Base-by-base conservation (phyloP, 2,329 filamentous ascomycete species). In the Setomelanomma holmii region DNA sequence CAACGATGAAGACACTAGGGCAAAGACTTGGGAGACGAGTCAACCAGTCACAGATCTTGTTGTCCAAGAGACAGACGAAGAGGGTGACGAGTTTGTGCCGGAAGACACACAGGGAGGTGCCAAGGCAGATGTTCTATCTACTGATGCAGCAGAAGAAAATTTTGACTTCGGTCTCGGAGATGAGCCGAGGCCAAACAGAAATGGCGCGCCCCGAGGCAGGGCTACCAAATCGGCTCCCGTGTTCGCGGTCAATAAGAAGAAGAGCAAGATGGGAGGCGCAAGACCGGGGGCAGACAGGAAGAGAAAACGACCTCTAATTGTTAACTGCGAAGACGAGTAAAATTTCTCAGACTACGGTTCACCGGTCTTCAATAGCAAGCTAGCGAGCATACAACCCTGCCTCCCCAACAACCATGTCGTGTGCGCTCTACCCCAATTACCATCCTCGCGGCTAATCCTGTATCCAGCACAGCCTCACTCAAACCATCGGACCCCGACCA, bases 241-340 rank as follows among this genome's bases (percentile, higher is more conserved):
- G 19, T 21, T 54, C 10, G 48, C 45, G 14, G 45, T 36, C 19
- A 56, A 39, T 35, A 23, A 38, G n/a, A 24, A 27, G 16, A 56
- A 39, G 27, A 27, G 23, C 19, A 55, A 53, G 23, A 50, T 33
- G 44, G 49, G 54, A 12, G 54, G 52, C 35, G 24, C 19, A n/a
- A 56, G 45, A 21, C 41, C 40, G 3, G 49, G 39, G 44, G 54
- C 43, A 23, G 46, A 47, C 5, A 57, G 42, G 17, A 61, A 59
- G 48, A 55, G 60, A 36, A 63, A 63, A 23, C 44, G 60, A 47
- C 49, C 51, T 17, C 10, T 59, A 5, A 21, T 58, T 21, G 21
- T 34, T 53, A 55, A 48, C 23, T 58, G 57, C 41, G 57, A 63
- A 39, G 57, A 58, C 6, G 55, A 56, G 41, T 56, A 30, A 56